A percentile compares a stretch with the other conserved stretches of the same genome.
phyloP scores from a whole-genome alignment of 73 alveolate species.

The Halteria grandinella region DNA sequence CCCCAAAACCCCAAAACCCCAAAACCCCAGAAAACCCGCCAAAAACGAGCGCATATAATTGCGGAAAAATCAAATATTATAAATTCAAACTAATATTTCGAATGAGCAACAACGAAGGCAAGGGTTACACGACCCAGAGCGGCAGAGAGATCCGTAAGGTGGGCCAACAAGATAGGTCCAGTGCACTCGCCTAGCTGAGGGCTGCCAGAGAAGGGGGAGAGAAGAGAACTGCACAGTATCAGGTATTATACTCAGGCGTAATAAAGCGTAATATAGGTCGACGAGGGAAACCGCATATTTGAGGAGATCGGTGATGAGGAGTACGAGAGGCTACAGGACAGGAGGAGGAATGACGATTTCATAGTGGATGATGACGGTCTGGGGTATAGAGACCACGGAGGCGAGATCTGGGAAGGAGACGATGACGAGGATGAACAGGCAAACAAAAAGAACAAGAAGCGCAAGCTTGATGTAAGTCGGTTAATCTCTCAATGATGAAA shows the following conservation, averaged over 20 bases:
- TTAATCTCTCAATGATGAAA: neutral
- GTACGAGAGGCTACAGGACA: conserved; percentile 52
- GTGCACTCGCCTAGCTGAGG: conserved; percentile 62
- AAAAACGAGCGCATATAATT: no score
- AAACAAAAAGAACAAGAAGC: conserved; percentile 37
- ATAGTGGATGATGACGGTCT: conserved; percentile 73
- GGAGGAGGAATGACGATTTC: conserved; percentile 66
- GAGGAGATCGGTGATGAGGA: conserved; percentile 66
- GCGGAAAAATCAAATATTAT: no score
- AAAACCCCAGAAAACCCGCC: no score
- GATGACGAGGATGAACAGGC: conserved; percentile 37
- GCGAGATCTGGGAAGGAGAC: conserved; percentile 65
- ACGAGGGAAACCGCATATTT: conserved; percentile 53
- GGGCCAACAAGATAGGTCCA: conserved; percentile 9
- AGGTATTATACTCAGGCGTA: conserved; percentile 13
- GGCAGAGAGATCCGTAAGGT: conserved; percentile 57
- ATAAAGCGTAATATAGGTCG: neutral
- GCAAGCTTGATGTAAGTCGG: conserved; percentile 40
- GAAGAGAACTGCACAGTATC: conserved; percentile 67
- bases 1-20: no score
- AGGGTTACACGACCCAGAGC: conserved; percentile 23
- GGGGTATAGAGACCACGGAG: conserved; percentile 78
- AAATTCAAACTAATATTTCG: no score
- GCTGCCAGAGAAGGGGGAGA: conserved; percentile 64
- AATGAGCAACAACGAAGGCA: no score